Base-by-base conservation (phyloP, 2,329 filamentous ascomycete genomes). In the Alternaria viburni region DNA sequence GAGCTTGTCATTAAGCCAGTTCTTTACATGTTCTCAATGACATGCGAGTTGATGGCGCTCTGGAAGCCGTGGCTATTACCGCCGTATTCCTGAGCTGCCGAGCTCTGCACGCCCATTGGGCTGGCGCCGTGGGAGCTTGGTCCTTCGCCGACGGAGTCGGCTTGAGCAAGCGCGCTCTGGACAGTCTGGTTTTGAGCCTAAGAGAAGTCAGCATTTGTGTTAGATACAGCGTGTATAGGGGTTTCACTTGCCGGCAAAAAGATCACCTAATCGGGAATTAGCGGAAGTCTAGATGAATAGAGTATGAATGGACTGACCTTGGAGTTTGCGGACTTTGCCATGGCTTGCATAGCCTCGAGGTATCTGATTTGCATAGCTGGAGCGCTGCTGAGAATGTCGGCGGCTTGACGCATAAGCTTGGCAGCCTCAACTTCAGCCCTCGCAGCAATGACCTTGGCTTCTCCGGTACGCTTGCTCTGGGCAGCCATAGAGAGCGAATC, bases 401-500 rank as follows among this genome's bases (percentile, higher is more conserved):
- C 61, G 2, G 57, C 55, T 44, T 67, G 61, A 67, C 85, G 89
- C 92, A 93, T 96, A 77, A 97, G 85, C 52, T 67, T 97, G 82
- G 96, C 95, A 57, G 90, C 90, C 83, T 99, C 96, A 77, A 99
- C 96, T 72, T 99, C 96, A 32, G 96, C 96, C 80, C 96, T 93
- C 68, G 96, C 96, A 62, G 93, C 93, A 78, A 99, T 98, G 79
- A 99, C 93, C 87, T 99, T 99, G 84, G 91, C 93, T 83, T 99
- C 96, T 83, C 96, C 96, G 61, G 97, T 97, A 72, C 96, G 91
- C 91, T 98, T 98, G 85, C 91, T 93, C 87, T 99, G 96, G 4
- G 96, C 96, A 43, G 96, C 96, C 96, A 99, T 98, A 78, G 93
- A 97, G 54, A 99, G 88, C 17, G 92, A 96, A 77, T 98, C 95